Base-by-base conservation (phyloP, 768 basidiomycete genomes). In the Pulveroboletus sp. region DNA sequence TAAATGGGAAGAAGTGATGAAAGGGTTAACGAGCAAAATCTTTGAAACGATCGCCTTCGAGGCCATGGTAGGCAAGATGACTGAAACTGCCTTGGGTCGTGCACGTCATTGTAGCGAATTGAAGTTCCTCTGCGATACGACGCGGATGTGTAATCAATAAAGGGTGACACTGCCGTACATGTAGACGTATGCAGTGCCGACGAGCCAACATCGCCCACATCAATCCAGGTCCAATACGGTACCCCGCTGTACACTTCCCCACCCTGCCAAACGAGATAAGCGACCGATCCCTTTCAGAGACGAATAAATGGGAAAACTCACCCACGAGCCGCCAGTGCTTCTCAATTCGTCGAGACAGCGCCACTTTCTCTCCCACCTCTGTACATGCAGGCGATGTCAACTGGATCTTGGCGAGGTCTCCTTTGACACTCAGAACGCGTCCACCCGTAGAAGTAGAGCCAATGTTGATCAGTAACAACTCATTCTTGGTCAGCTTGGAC, bases 281-380 rank as follows among this genome's bases (percentile, higher is more conserved):
- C 23, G 2, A 19, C 10, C 10, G 10, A 5, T 16, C 44, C 19
- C 36, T 22, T 5, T 10, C n/a, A 6, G 4, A 36, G 23, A 32
- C 39, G 9, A 10, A 12, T 34, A 11, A 26, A 43, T 17, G 40
- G 27, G 32, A 12, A 6, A 23, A 81, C 88, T 73, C 62, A 85
- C 91, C 93, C 47, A 97, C 93, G 60, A 96, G 80, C 49, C 93
- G 87, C 93, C 93, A 96, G 73, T 95, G 94, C 74, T 96, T 96
- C 73, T 97, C 95, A 57, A 98, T 96, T 57, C 95, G 79, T 51
- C 95, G 77, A 26, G 89, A 92, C 36, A 98, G 70, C 3, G 95
- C 96, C 30, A 99, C 95, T 78, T 98, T 98, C 73, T 99, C 96
- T 12, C 92, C 93, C 30, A 96, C 80, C 68, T 97, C 93, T 24